These are phyloP conservation scores for Colletotrichum orchidophilum DNA, from an alignment of 2,329 filamentous ascomycete genomes.

Conservation along the genomic window DNA sequence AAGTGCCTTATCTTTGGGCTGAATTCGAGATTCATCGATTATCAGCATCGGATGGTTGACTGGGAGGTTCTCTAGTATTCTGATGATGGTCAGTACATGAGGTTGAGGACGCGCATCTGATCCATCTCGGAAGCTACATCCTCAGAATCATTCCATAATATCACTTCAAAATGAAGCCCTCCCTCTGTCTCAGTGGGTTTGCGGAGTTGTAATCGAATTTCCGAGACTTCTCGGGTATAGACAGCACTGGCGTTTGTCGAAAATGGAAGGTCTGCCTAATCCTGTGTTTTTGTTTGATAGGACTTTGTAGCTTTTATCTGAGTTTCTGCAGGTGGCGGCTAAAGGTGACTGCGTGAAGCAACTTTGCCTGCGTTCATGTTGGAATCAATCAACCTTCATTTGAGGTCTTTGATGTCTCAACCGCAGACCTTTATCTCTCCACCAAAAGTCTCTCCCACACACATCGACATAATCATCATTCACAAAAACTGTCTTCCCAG, in stretches of 20 bases:
- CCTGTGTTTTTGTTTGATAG: neutral
- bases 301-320: neutral
- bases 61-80: too few relatives aligned
- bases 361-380: neutral
- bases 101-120: too few relatives aligned
- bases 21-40: too few relatives aligned
- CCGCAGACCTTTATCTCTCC: too few relatives aligned
- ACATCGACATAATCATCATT: neutral
- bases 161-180: too few relatives aligned
- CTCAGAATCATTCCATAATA: too few relatives aligned
- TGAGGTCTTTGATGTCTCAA: neutral
- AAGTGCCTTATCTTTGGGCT: too few relatives aligned
- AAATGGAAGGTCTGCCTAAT: neutral
- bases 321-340: neutral
- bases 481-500: neutral
- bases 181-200: too few relatives aligned
- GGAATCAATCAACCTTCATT: neutral
- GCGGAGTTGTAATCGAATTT: too few relatives aligned
- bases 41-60: too few relatives aligned
- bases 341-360: neutral
- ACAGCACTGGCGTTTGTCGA: neutral
- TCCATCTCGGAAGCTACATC: too few relatives aligned
- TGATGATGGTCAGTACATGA: too few relatives aligned
- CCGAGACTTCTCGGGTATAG: fast-evolving
- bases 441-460: fast-evolving